phyloP scores from a whole-genome alignment of 805 yeast genomes.

The Candida silvatica region DNA sequence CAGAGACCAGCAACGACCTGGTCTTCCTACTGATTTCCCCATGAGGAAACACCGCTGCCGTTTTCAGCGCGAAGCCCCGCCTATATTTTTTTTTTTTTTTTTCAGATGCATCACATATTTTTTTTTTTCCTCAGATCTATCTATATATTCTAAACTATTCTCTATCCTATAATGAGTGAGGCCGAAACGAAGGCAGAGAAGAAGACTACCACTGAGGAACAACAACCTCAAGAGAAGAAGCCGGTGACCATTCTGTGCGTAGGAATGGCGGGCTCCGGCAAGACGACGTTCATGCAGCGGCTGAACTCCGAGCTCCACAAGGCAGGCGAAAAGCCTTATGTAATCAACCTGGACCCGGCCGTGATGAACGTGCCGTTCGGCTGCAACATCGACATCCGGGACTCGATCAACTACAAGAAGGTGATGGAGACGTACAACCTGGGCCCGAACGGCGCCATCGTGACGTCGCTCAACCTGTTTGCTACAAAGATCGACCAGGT shows the following conservation, averaged over 20 bases:
- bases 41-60: no score
- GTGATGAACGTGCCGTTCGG: constrained; percentile 90
- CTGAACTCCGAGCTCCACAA: constrained; percentile 82
- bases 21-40: no score
- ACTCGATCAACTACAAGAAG: constrained; percentile 88
- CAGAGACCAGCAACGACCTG: no score
- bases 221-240: no score
- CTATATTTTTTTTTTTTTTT: no score
- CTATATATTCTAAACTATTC: no score
- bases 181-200: no score
- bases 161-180: no score
- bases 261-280: constrained; percentile 68
- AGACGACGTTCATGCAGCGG: constrained; percentile 96
- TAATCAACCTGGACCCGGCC: constrained; percentile 93
- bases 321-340: constrained; percentile 72
- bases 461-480: constrained; percentile 85
- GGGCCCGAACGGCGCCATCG: constrained; percentile 98
- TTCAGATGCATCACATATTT: no score
- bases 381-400: constrained; percentile 92
- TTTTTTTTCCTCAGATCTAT: no score
- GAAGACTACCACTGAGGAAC: no score
- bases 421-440: constrained; percentile 93
- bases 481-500: constrained; percentile 97
- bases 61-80: no score
- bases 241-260: constrained; percentile 31